Conservation (phyloP, 768 basidiomycete species). For the Leccinum longicurvipes region DNA sequence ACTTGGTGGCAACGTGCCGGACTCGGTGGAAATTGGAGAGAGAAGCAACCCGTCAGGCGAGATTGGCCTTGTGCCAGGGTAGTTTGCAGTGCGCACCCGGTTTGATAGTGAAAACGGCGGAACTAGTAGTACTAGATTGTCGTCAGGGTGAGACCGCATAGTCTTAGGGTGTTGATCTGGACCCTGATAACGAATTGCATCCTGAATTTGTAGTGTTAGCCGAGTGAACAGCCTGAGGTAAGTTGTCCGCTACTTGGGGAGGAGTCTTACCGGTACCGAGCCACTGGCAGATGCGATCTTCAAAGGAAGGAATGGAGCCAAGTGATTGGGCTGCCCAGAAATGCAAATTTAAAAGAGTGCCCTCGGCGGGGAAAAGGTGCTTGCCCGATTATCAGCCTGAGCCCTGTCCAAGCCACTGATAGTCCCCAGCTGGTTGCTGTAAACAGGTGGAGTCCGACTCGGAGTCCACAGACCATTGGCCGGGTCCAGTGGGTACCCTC, state of each 20-base stretch:
- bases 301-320: background rate
- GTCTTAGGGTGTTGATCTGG: background rate
- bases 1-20: too few species aligned
- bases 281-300: too few species aligned
- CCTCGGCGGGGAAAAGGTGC: background rate
- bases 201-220: too few species aligned
- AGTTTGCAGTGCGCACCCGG: too few species aligned
- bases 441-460: background rate
- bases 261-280: too few species aligned
- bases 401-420: background rate
- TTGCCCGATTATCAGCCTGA: background rate
- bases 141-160: too few species aligned
- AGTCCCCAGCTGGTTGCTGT: background rate
- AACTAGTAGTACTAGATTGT: too few species aligned
- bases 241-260: too few species aligned
- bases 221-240: too few species aligned
- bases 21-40: background rate
- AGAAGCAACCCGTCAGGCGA: too few species aligned
- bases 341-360: background rate
- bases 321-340: background rate
- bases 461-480: background rate
- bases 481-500: background rate
- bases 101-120: too few species aligned
- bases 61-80: too few species aligned
- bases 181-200: background rate